Conservation (phyloP, 192 early-diverging fungal species). For the Dissophora ornata region DNA sequence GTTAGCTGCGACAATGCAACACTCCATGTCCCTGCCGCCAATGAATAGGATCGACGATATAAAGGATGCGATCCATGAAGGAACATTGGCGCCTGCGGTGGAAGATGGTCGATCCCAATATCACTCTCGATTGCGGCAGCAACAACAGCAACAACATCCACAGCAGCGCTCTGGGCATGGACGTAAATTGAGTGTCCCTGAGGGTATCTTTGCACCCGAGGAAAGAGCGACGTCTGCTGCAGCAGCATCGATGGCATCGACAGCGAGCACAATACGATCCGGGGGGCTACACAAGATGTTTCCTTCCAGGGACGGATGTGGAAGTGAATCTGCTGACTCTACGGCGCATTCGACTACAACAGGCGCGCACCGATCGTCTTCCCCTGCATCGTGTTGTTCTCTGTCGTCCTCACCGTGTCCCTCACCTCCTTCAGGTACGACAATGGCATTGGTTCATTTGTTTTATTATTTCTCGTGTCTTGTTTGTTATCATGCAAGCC, state of each 20-base stretch:
- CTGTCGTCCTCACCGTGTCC: slow-evolving; percentile 18
- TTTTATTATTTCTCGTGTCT: background rate
- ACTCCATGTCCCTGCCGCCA: slow-evolving; percentile 25
- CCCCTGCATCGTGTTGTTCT: slow-evolving; percentile 24
- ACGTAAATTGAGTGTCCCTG: slow-evolving; percentile 8
- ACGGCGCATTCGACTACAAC: slow-evolving; percentile 20
- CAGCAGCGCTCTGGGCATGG: slow-evolving; percentile 1
- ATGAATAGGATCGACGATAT: background rate
- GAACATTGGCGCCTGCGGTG: background rate
- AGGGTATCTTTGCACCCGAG: background rate
- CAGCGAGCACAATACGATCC: background rate
- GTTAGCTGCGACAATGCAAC: slow-evolving; percentile 32
- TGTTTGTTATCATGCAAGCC: slow-evolving; percentile 30
- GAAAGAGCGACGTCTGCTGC: background rate
- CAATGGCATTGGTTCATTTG: background rate
- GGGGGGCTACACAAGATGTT: background rate
- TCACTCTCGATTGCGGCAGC: slow-evolving; percentile 15
- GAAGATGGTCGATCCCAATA: slow-evolving; percentile 14
- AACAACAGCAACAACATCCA: slow-evolving; percentile 5
- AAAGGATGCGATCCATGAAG: background rate
- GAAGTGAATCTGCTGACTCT: slow-evolving; percentile 36
- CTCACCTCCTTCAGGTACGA: slow-evolving; percentile 44
- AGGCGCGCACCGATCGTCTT: slow-evolving; percentile 40
- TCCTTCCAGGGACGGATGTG: slow-evolving; percentile 14
- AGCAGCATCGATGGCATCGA: background rate